Conservation (phyloP, 1,139 yeast genomes). For the Pichia sp. region DNA sequence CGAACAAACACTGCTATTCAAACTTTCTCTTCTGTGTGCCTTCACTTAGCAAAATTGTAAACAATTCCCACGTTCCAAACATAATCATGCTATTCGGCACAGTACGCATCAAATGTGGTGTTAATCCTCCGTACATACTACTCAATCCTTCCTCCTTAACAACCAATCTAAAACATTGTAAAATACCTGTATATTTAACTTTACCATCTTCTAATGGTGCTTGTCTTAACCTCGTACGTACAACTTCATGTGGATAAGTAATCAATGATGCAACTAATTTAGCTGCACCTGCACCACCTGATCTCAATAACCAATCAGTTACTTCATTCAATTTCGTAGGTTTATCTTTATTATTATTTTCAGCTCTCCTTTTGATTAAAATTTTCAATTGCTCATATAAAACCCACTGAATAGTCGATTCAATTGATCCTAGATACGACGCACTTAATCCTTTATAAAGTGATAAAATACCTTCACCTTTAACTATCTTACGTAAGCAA, state of each 20-base stretch:
- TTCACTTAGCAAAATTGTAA: constrained; percentile 62
- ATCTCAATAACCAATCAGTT: constrained; percentile 80
- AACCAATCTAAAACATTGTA: constrained; percentile 78
- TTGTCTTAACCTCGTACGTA: constrained; percentile 90
- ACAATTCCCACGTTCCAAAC: constrained; percentile 99
- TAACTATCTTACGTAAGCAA: constrained; percentile 63
- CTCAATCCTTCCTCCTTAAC: constrained; percentile 86
- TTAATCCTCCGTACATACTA: constrained; percentile 95
- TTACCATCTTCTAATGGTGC: constrained; percentile 77
- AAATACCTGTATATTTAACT: constrained; percentile 81
- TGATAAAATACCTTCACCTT: constrained; percentile 71
- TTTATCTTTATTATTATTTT: constrained; percentile 38
- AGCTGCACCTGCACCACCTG: constrained; percentile 98
- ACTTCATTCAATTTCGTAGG: constrained; percentile 24
- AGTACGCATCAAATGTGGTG: constrained; percentile 92
- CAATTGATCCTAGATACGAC: constrained; percentile 88
- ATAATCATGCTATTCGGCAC: constrained; percentile 97
- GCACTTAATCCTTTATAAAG: constrained; percentile 88
- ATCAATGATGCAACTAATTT: constrained; percentile 86
- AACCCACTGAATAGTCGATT: constrained; percentile 94
- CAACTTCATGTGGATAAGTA: constrained; percentile 97
- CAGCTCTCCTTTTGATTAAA: constrained; percentile 53
- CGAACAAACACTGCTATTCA: neutral
- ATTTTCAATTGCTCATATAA: constrained; percentile 90
- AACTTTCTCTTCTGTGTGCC: no score